phyloP scores from a whole-genome alignment of 1,139 yeast species.

The Suhomyces bokatorum region DNA sequence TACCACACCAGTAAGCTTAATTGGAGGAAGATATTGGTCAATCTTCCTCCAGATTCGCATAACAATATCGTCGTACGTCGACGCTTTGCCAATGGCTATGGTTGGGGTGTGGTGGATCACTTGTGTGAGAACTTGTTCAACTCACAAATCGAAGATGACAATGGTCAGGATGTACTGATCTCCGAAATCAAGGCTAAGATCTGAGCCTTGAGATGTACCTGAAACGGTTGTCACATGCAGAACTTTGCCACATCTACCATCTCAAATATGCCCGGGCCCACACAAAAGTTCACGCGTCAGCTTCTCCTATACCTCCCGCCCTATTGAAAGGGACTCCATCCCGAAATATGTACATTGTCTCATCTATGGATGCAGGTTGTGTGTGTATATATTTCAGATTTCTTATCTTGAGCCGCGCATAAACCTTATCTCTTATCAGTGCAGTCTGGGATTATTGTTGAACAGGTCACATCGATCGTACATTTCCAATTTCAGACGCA shows the following conservation, averaged over 20 bases:
- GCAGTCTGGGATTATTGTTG: neutral
- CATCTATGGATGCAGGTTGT: too few relatives aligned
- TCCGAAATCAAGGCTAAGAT: slow-evolving; percentile 1
- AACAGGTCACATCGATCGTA: neutral
- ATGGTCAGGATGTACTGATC: slow-evolving; percentile 5
- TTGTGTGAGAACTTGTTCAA: slow-evolving; percentile 21
- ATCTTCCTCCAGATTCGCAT: slow-evolving; percentile 31
- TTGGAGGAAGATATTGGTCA: slow-evolving; percentile 30
- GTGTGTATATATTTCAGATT: too few relatives aligned
- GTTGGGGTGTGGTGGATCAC: slow-evolving; percentile 34
- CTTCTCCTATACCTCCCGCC: too few relatives aligned
- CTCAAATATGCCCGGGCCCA: too few relatives aligned
- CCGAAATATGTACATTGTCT: too few relatives aligned
- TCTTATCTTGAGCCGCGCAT: slow-evolving; percentile 5
- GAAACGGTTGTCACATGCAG: too few relatives aligned
- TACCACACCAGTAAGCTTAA: slow-evolving; percentile 25
- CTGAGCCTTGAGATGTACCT: neutral
- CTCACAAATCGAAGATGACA: slow-evolving; percentile 8
- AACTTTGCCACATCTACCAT: too few relatives aligned
- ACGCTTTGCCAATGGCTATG: slow-evolving; percentile 30
- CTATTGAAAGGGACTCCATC: too few relatives aligned
- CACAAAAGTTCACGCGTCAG: neutral
- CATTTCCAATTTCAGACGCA: too few relatives aligned
- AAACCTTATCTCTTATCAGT: slow-evolving; percentile 4
- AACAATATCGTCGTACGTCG: slow-evolving; percentile 30